Evolutionary conservation across 108 stramenopile genomes (phyloP).

Genomic region (Bacterosira constricta): DNA sequence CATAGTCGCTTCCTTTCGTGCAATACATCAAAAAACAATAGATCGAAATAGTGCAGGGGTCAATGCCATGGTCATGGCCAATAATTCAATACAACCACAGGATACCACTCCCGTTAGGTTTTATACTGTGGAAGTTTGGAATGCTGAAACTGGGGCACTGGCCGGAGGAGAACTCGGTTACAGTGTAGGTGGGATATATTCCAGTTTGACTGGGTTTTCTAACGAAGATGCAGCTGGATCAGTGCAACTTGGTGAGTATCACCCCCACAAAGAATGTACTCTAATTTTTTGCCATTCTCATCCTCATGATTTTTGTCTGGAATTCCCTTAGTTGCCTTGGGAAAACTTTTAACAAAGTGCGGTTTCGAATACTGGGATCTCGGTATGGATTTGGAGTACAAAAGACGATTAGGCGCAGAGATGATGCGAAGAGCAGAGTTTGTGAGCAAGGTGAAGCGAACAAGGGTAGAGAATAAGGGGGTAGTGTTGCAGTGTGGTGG

Average conservation of each 20-base stretch:
- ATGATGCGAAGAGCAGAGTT: conserved; percentile 64
- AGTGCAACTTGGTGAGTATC: conserved; percentile 74
- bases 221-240: conserved; percentile 72
- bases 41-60: conserved; percentile 6
- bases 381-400: conserved; percentile 85
- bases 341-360: conserved; percentile 47
- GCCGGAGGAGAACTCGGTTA: conserved; percentile 88
- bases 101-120: conserved; percentile 57
- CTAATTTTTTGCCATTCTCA: background rate
- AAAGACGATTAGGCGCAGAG: conserved; percentile 60
- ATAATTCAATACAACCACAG: conserved; percentile 16
- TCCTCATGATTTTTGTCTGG: background rate
- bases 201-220: conserved; percentile 84
- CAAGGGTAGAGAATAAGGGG: conserved; percentile 17
- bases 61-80: conserved; percentile 24
- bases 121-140: conserved; percentile 84
- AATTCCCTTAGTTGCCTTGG: conserved; percentile 35
- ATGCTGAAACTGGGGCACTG: conserved; percentile 54
- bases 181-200: conserved; percentile 79
- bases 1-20: conserved; percentile 67
- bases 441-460: conserved; percentile 55
- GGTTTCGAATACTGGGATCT: conserved; percentile 85
- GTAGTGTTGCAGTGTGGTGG: conserved; percentile 17
- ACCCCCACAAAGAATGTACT: too few relatives aligned
- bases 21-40: conserved; percentile 34